A percentile compares a stretch with the other conserved stretches of the same genome.
phyloP scores from a whole-genome alignment of 2,329 filamentous ascomycete genomes.

The Exophiala spinifera region DNA sequence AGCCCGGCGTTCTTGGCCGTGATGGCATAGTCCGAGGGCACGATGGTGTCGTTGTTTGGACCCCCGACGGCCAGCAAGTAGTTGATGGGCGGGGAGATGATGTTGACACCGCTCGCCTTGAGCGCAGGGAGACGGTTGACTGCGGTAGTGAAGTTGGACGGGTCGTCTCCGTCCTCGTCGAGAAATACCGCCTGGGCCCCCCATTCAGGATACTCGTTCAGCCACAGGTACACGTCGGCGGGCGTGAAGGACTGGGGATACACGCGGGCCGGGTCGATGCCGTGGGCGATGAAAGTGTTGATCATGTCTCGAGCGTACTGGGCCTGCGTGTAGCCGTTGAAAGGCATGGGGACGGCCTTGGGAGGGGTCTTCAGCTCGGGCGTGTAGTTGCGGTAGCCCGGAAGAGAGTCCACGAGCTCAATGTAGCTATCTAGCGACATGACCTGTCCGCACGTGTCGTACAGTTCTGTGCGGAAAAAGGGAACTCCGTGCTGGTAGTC shows the following conservation, averaged over 20 bases:
- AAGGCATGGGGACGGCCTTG: conserved; percentile 66
- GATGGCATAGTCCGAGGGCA: conserved; percentile 62
- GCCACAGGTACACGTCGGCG: conserved; percentile 64
- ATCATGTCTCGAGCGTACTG: conserved; percentile 64
- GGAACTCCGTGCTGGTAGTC: conserved; percentile 60
- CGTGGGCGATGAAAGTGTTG: conserved; percentile 55
- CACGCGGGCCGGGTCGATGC: conserved; percentile 54
- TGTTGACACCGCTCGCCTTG: conserved; percentile 56
- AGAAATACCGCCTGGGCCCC: conserved; percentile 63
- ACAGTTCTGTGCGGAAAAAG: conserved; percentile 30
- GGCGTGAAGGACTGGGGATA: conserved; percentile 66
- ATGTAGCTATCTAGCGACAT: conserved; percentile 63
- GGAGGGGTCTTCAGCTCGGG: conserved; percentile 64
- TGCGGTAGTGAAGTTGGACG: conserved; percentile 52
- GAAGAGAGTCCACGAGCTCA: conserved; percentile 54
- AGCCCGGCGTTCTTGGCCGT: conserved; percentile 60
- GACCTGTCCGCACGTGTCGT: conserved; percentile 54
- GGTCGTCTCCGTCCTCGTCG: conserved; percentile 58
- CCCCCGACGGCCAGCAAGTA: conserved; percentile 56
- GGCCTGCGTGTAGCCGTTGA: conserved; percentile 63
- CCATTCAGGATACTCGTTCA: conserved; percentile 59
- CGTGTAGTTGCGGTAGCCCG: conserved; percentile 56
- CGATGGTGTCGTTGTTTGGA: conserved; percentile 49
- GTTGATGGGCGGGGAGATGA: conserved; percentile 62
- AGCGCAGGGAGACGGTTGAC: conserved; percentile 57